phyloP scores from a whole-genome alignment of 129 eudicot species.

The Dittrichia graveolens region DNA sequence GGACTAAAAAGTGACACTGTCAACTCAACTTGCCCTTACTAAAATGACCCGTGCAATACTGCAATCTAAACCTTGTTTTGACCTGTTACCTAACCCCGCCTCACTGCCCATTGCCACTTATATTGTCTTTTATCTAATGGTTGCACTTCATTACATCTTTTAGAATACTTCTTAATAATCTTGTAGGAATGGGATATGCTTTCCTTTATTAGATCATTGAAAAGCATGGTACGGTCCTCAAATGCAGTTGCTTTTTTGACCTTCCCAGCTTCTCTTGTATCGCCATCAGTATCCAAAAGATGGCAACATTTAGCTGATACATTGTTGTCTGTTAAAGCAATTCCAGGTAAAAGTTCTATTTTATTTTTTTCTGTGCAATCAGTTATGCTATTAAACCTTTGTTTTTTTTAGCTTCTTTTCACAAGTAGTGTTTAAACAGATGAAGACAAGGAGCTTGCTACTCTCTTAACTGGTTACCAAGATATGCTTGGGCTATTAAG shows the following conservation, averaged over 20 bases:
- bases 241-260: slow-evolving; percentile 86
- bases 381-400: slow-evolving; percentile 10
- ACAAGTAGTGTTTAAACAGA: slow-evolving; percentile 47
- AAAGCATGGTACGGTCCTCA: slow-evolving; percentile 72
- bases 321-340: slow-evolving; percentile 85
- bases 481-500: slow-evolving; percentile 97
- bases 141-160: slow-evolving; percentile 10
- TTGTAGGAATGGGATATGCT: slow-evolving; percentile 95
- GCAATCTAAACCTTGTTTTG: no score
- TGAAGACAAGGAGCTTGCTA: slow-evolving; percentile 96
- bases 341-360: slow-evolving; percentile 55
- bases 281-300: slow-evolving; percentile 72
- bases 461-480: slow-evolving; percentile 89
- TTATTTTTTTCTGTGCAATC: neutral
- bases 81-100: no score
- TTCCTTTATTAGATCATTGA: slow-evolving; percentile 79
- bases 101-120: neutral
- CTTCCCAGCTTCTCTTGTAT: slow-evolving; percentile 81
- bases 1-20: neutral
- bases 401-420: slow-evolving; percentile 7
- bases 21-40: neutral
- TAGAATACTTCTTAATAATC: neutral
- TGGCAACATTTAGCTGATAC: slow-evolving; percentile 99
- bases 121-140: neutral
- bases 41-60: neutral